Evolutionary conservation across 225 moss, liverwort and hornwort genomes (phyloP), one percentile per base, ranked within the genome.

Genomic region (Anthoceros angustus): DNA sequence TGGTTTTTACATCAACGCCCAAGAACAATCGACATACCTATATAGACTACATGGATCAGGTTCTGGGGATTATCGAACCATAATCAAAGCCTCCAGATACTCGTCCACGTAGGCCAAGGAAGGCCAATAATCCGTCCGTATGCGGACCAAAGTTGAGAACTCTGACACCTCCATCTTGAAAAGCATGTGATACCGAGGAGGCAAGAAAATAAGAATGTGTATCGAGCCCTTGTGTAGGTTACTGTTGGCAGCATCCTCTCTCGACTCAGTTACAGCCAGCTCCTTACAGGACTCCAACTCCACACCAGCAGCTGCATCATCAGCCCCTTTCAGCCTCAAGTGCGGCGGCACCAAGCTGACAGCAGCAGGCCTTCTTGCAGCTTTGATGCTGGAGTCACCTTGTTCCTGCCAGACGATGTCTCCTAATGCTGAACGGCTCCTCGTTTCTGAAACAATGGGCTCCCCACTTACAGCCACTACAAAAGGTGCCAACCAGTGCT

Each of bases 41-140:
- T n/a, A n/a, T n/a, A n/a, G n/a, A n/a, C n/a, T n/a, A n/a, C n/a
- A n/a, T n/a, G n/a, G n/a, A n/a, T n/a, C n/a, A n/a, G n/a, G n/a
- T n/a, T n/a, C n/a, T n/a, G n/a, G n/a, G n/a, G 25, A 71, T 73
- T 86, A 94, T 68, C 82, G 78, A 26, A 84, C 78, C 77, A 85
- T 78, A 65, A 81, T 80, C 65, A 98, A 71, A 61, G 89, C 87
- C 80, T 98, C 98, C 62, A 98, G 76, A 71, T 83, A 98, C 76
- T 98, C 98, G 74, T 98, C 98, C 62, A 98, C 86, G 72, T 98
- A 91, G 15, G 92, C 98, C 45, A 98, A 75, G 75, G 87, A 98
- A 12, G 98, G 98, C 98, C 98, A 98, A 74, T 98, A 85, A 69
- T 98, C 98, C 26, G 98, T 98, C 70, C 98, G 82, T 63, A 98